phyloP scores from a whole-genome alignment of 1,139 yeast genomes.

The Sugiyamaella neomexicana region DNA sequence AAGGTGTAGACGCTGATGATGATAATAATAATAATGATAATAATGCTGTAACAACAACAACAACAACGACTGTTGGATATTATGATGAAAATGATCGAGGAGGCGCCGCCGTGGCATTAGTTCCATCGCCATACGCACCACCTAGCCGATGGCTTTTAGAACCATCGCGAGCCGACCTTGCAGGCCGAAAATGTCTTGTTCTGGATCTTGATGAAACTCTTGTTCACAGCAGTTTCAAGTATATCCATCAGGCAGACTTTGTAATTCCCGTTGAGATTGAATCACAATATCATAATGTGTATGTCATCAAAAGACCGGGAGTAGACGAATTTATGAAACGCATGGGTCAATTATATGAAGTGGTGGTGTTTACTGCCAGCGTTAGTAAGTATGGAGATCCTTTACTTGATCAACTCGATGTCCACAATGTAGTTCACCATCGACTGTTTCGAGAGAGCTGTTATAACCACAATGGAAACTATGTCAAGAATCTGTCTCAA shows the following conservation, averaged over 20 bases:
- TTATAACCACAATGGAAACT: slow-evolving; percentile 82
- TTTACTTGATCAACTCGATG: slow-evolving; percentile 80
- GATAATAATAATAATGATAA: no score
- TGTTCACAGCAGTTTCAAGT: slow-evolving; percentile 93
- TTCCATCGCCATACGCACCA: slow-evolving; percentile 8
- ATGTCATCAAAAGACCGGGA: slow-evolving; percentile 96
- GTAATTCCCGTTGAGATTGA: slow-evolving; percentile 93
- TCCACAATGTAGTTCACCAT: slow-evolving; percentile 74
- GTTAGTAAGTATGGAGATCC: slow-evolving; percentile 97
- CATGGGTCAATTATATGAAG: slow-evolving; percentile 87
- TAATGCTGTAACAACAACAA: no score
- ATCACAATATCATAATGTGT: slow-evolving; percentile 87
- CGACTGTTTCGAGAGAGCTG: slow-evolving; percentile 88
- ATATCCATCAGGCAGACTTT: slow-evolving; percentile 88
- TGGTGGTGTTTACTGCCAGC: slow-evolving; percentile 95
- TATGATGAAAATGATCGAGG: neutral
- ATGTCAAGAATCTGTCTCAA: slow-evolving; percentile 88
- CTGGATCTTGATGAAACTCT: slow-evolving; percentile 94
- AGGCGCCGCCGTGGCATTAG: neutral
- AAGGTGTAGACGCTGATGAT: slow-evolving; percentile 3
- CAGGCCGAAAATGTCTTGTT: slow-evolving; percentile 77
- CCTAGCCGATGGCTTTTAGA: slow-evolving; percentile 50
- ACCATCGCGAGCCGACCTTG: slow-evolving; percentile 46
- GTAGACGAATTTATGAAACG: slow-evolving; percentile 86
- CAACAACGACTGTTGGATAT: neutral